A percentile compares a stretch with the other conserved stretches of the same genome.
Evolutionary conservation across 1,284 basidiomycete genomes (phyloP).

Genomic region (Fomitopsis pinicola): DNA sequence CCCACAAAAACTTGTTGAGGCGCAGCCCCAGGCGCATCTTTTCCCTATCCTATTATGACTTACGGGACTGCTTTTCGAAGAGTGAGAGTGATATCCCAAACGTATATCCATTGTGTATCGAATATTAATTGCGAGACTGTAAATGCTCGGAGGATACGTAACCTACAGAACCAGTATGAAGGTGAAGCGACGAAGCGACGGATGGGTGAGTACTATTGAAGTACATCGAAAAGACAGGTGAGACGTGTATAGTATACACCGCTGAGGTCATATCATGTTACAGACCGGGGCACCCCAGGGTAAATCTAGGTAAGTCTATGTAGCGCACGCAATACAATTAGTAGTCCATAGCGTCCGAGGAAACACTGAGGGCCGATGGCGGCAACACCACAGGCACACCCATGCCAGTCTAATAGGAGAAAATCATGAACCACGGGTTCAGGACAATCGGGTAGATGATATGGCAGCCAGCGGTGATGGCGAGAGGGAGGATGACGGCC

Average conservation of each 20-base stretch:
- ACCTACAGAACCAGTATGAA: background rate
- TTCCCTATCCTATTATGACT: background rate
- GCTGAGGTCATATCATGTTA: background rate
- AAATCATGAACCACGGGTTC: conserved; percentile 74
- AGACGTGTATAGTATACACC: background rate
- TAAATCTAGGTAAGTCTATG: background rate
- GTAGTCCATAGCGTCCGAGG: background rate
- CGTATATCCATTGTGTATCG: background rate
- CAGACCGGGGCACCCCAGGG: background rate
- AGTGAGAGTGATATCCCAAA: background rate
- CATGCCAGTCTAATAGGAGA: conserved; percentile 44
- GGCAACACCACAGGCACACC: background rate
- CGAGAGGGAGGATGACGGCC: conserved; percentile 68
- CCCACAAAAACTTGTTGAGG: too few species aligned
- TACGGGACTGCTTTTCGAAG: background rate
- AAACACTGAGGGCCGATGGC: too few species aligned
- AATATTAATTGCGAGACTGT: background rate
- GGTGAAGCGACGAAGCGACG: background rate
- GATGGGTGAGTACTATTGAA: background rate
- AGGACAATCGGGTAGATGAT: conserved; percentile 74
- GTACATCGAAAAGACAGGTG: background rate
- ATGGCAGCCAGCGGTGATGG: conserved; percentile 58
- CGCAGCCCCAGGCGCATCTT: background rate
- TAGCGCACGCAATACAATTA: background rate
- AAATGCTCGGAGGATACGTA: background rate